Base-by-base conservation (phyloP, 257 asterid species). In the Solanum peruvianum region DNA sequence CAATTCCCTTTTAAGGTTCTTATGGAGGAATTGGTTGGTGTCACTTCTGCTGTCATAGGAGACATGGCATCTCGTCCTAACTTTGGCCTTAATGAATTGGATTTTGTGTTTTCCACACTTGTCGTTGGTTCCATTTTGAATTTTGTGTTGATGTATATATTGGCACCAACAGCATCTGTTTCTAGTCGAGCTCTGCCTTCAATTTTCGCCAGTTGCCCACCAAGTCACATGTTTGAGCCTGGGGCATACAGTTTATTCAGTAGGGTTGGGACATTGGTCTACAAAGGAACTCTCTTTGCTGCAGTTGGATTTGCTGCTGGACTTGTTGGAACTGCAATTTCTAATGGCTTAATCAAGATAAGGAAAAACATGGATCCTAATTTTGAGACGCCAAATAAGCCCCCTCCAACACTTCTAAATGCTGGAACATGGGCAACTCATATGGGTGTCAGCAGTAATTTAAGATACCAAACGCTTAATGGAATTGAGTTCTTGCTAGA, bases 11-110 rank as follows among this genome's bases (percentile, higher is more conserved):
- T 96, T 89, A 96, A 96, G 92, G 98, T 96, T 75, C 91, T 95
- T 18, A 96, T 96, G 99, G 99, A 96, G 85, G 99, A 96, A 86
- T 80, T 96, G 88, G 99, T 95, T 5, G 98, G 99, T 29, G 98
- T 96, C 44, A 95, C 91, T 27, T 87, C 99, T n/a, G 93, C 96
- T 49, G 97, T 94, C 45, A 82, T 95, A 13, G 99, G 99, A 2
- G 99, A 95, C 94, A 96, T 96, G 99, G 96, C 99, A 0, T 92
- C 98, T 1, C 97, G 99, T 72, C 99, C 98, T 27, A 95, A 94
- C 89, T 96, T 96, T 11, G 99, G 99, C 9, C 98, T 96, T 60
- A 95, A 96, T 29, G 98, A 96, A 92, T 97, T 96, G 11, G 99
- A 96, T 87, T 95, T 96, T 73, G 99, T 96, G 29, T 96, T 96